Percentiles rank a stretch among this genome's conserved stretches.
These are phyloP conservation scores for Cryptosporidium sp. DNA, from an alignment of 169 alveolate species.

Conservation along the genomic window DNA sequence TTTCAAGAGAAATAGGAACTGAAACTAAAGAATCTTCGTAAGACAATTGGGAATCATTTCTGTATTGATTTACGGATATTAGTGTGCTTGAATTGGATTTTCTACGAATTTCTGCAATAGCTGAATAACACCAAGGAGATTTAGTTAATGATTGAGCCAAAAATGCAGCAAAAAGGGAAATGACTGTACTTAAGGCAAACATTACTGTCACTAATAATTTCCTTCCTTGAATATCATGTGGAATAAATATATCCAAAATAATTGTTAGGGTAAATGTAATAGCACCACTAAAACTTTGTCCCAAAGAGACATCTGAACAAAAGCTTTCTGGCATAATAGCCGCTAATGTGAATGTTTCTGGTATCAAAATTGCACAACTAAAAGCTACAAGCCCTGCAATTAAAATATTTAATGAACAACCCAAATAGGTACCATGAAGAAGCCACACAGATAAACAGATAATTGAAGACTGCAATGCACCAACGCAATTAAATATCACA, in stretches of 20 bases:
- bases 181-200: slow-evolving; percentile 41
- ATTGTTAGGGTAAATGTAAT: slow-evolving; percentile 30
- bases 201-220: slow-evolving; percentile 23
- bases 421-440: slow-evolving; percentile 46
- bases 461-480: slow-evolving; percentile 66
- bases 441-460: slow-evolving; percentile 54
- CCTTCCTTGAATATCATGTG: slow-evolving; percentile 55
- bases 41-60: slow-evolving; percentile 28
- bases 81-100: slow-evolving; percentile 14
- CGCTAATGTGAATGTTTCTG: slow-evolving; percentile 69
- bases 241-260: slow-evolving; percentile 29
- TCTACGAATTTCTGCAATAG: slow-evolving; percentile 63
- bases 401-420: slow-evolving; percentile 28
- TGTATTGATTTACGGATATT: not conserved
- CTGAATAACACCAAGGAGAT: slow-evolving; percentile 71
- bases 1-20: slow-evolving; percentile 51
- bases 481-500: slow-evolving; percentile 53
- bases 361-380: slow-evolving; percentile 70
- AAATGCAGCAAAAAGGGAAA: slow-evolving; percentile 61
- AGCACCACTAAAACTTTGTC: slow-evolving; percentile 68
- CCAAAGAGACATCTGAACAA: slow-evolving; percentile 69
- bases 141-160: slow-evolving; percentile 64
- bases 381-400: slow-evolving; percentile 65
- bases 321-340: slow-evolving; percentile 75
- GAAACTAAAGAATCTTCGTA: slow-evolving; percentile 60